Evolutionary conservation across 139 green algal species (phyloP).

Genomic region (Chlamydomonas sp.): DNA sequence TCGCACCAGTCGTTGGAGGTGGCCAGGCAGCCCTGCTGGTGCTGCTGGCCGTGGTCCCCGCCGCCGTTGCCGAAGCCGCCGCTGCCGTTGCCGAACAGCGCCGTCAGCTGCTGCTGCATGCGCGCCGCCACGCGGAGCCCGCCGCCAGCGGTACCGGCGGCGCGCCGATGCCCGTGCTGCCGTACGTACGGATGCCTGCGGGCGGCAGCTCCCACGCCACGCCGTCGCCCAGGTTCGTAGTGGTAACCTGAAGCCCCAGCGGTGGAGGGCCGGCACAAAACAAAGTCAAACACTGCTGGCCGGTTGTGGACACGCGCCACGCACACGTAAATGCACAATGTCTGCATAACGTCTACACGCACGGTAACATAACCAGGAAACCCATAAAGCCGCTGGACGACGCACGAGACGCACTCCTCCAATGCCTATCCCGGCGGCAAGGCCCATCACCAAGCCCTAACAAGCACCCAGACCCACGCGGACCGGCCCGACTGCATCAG

Average conservation of each 20-base stretch:
- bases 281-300: not conserved
- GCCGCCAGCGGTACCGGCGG: not conserved
- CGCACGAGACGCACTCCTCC: not conserved
- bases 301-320: too few species aligned
- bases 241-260: not conserved
- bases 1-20: slow-evolving; percentile 45
- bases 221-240: slow-evolving; percentile 5
- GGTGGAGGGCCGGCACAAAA: not conserved
- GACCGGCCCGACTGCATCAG: not conserved
- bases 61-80: slow-evolving; percentile 9
- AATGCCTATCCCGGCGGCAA: not conserved
- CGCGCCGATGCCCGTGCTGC: not conserved
- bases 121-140: not conserved
- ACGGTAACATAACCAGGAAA: not conserved
- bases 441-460: too few species aligned
- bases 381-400: not conserved
- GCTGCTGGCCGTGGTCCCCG: not conserved
- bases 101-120: slow-evolving; percentile 7
- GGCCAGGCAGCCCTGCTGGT: slow-evolving; percentile 36
- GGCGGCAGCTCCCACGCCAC: slow-evolving; percentile 25
- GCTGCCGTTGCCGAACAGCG: slow-evolving; percentile 11
- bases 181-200: slow-evolving; percentile 11
- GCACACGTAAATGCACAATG: too few species aligned
- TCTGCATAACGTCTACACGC: too few species aligned
- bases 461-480: slow-evolving; percentile 5